Evolutionary conservation across 2,329 filamentous ascomycete species (phyloP).

Genomic region (Penicillium sp.): DNA sequence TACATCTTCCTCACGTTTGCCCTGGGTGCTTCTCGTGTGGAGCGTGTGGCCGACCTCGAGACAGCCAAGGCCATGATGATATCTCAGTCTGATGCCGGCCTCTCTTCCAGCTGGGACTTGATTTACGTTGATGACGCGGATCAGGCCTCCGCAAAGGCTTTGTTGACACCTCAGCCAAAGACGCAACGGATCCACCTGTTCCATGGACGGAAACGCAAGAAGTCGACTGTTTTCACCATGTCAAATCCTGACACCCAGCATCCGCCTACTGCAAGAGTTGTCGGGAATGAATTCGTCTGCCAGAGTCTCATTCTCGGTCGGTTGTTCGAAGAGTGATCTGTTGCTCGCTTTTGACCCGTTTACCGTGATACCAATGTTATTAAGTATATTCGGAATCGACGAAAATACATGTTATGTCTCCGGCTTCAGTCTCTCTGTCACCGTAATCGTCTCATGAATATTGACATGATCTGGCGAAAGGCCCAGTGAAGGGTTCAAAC

Average conservation of each 20-base stretch:
- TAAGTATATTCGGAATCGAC: constrained; percentile 3
- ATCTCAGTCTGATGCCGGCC: constrained; percentile 47
- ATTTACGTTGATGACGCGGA: constrained; percentile 71
- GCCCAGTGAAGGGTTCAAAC: neutral
- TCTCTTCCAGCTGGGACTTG: constrained; percentile 62
- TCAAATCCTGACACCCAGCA: constrained; percentile 30
- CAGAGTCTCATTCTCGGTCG: constrained; percentile 88
- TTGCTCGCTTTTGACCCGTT: constrained; percentile 1
- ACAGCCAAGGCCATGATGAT: constrained; percentile 62
- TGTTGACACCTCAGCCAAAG: constrained; percentile 34
- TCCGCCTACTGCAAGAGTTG: constrained; percentile 58
- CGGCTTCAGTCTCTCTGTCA: neutral
- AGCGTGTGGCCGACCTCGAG: constrained; percentile 61
- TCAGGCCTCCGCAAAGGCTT: constrained; percentile 52
- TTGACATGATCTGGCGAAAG: neutral
- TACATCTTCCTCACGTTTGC: constrained; percentile 80
- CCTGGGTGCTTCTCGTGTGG: constrained; percentile 67
- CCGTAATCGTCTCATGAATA: neutral
- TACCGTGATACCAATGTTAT: constrained; percentile 21
- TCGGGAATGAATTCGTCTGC: constrained; percentile 82
- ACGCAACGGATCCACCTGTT: constrained; percentile 28
- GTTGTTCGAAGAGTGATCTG: constrained; percentile 60
- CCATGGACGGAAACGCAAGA: constrained; percentile 46
- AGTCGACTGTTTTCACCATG: constrained; percentile 26
- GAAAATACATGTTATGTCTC: neutral